Base-by-base conservation (phyloP, 2,329 filamentous ascomycete genomes). In the Massarina eburnea region DNA sequence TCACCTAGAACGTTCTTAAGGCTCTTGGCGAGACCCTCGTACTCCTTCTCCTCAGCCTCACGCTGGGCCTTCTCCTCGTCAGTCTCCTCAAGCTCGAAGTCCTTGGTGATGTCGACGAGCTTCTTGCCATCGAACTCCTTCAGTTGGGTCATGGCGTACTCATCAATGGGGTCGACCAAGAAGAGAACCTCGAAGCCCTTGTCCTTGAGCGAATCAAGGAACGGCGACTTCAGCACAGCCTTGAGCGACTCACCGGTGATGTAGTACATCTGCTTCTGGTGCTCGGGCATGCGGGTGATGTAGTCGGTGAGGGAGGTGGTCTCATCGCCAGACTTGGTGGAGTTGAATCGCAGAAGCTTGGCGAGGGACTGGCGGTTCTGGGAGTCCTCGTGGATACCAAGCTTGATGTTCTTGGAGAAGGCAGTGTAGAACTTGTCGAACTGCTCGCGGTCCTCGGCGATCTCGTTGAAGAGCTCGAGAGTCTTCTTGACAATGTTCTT, bases 401-500 rank as follows among this genome's bases (percentile, higher is more conserved):
- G 91, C 89, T 99, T 99, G 77, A 99, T 85, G 88, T 99, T 99
- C 90, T 99, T 99, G 85, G 86, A 88, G 84, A 99, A 99, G 68
- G 94, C 94, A 71, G 80, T 81, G 86, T 99, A 99, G 87, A 99
- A 99, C 86, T 99, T 99, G 86, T 99, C 94, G 75, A 99, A 99
- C 77, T 96, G 89, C 85, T 99, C 94, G 79, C 95, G 95, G 80
- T 99, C 94, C 83, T 99, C 94, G 49, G 94, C 86, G 58, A 99
- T 99, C 83, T 99, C 94, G 69, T 85, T 84, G 88, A 99, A 99
- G 75, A 99, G 90, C 83, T 99, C 94, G 60, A 99, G 90, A 59
- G 90, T 89, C 89, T 99, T 99, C 91, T 97, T 99, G 83, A 99
- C 91, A 60, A 99, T 96, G 87, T 99, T 99, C 91, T 99, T 99